Evolutionary conservation across 2,329 filamentous ascomycete genomes (phyloP), one percentile per base, ranked within the genome.

Genomic region (Stenocarpella maydis): DNA sequence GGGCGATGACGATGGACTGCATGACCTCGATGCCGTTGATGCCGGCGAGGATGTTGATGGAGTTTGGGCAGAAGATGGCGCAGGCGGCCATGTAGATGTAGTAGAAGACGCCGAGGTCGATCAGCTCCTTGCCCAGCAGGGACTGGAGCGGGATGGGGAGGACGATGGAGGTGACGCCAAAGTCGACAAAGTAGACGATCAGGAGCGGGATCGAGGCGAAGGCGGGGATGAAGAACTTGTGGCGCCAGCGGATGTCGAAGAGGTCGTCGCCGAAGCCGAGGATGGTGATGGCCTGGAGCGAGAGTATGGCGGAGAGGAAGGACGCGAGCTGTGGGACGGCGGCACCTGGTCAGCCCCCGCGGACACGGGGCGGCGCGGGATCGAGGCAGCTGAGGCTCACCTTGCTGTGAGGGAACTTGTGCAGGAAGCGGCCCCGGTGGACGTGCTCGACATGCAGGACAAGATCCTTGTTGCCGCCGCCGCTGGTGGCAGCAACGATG

Each of bases 11-110:
- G 72, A 99, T 85, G 70, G 94, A 98, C 82, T 99, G 96, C 14
- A 92, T 90, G 67, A 98, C 96, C 80, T 99, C 96, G 78, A 99
- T 96, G 67, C 96, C 96, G 80, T 99, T 99, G 81, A 99, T 93
- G n/a, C 96, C 96, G 0, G 96, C 96, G n/a, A 99, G 85, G 82
- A 99, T 99, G 84, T 99, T 99, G 87, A 99, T 99, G 80, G 94
- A 94, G 83, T 99, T 98, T 8, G 96, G 95, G 74, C 94, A 97
- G 84, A 99, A 99, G 80, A 99, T 99, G 78, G 95, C 93, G 74
- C 99, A 88, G 68, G 92, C 91, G 65, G 94, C 93, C 96, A 99
- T 99, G 86, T 98, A 99, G 77, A 91, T 83, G 82, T 99, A 99
- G 87, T 99, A 99, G 68, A 93, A 83, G 78, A 88, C 81, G 39